Percentiles rank a stretch among this genome's conserved stretches.
Conservation (phyloP, 495 filamentous ascomycete species). For the Xylaria telfairii region DNA sequence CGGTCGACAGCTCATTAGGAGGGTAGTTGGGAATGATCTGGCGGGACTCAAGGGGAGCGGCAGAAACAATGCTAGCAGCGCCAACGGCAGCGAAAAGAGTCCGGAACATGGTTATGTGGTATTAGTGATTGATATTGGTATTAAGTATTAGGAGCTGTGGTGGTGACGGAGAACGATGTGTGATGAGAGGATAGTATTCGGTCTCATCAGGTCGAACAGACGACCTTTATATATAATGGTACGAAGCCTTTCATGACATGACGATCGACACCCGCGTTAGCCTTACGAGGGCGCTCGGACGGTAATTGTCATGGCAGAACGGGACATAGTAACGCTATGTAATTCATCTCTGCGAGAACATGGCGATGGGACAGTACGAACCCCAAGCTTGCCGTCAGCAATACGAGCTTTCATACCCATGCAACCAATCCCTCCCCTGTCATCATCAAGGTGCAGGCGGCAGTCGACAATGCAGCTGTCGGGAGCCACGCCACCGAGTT, state of each 20-base stretch:
- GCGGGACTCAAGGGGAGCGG: background rate
- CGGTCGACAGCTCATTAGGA: slow-evolving; percentile 23
- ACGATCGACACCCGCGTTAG: slow-evolving; percentile 12
- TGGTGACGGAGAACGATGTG: slow-evolving; percentile 3
- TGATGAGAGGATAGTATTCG: background rate
- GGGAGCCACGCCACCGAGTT: background rate
- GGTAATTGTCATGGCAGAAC: slow-evolving; percentile 1
- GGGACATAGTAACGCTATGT: background rate
- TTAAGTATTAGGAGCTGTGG: background rate
- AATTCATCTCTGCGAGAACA: background rate
- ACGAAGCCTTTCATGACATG: background rate
- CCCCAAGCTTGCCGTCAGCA: slow-evolving; percentile 1
- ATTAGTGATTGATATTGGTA: background rate
- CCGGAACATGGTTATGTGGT: slow-evolving; percentile 6
- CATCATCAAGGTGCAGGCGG: background rate
- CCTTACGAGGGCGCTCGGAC: background rate
- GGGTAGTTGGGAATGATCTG: slow-evolving; percentile 20
- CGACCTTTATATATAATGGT: background rate
- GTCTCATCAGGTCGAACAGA: background rate
- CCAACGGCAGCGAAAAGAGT: slow-evolving; percentile 13
- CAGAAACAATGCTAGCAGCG: slow-evolving; percentile 17
- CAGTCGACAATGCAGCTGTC: background rate
- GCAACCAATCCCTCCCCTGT: slow-evolving; percentile 15
- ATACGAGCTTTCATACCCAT: slow-evolving; percentile 16
- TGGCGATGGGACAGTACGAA: background rate